phyloP scores from a whole-genome alignment of 169 alveolate genomes.

The Eimeria mitis region DNA sequence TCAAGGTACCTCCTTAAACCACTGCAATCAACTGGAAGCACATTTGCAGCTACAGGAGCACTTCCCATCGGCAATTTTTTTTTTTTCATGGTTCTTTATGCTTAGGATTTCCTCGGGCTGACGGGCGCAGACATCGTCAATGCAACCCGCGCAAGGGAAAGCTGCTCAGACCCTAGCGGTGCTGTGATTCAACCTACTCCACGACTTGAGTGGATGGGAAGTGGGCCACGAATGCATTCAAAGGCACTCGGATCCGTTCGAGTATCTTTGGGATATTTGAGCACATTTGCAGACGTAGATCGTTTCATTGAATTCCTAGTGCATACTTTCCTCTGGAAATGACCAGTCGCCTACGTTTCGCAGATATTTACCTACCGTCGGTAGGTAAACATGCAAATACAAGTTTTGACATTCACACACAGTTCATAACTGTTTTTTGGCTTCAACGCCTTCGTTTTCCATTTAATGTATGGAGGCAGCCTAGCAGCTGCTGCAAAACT shows the following conservation, averaged over 20 bases:
- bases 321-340: slow-evolving; percentile 59
- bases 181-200: slow-evolving; percentile 18
- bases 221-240: slow-evolving; percentile 28
- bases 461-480: not conserved
- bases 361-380: not conserved
- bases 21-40: not conserved
- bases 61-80: not conserved
- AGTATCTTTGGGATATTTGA: slow-evolving; percentile 84
- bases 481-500: not conserved
- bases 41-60: not conserved
- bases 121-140: slow-evolving; percentile 82
- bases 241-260: slow-evolving; percentile 85
- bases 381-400: not conserved
- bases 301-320: slow-evolving; percentile 70
- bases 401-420: not conserved
- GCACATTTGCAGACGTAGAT: slow-evolving; percentile 84
- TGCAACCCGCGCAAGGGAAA: slow-evolving; percentile 78
- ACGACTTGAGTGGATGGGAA: slow-evolving; percentile 5
- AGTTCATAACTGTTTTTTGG: not conserved
- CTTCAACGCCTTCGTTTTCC: not conserved
- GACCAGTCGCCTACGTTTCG: not conserved
- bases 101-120: slow-evolving; percentile 81
- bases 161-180: slow-evolving; percentile 82
- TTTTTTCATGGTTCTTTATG: not conserved
- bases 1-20: not conserved